Evolutionary conservation across 2,329 filamentous ascomycete species (phyloP).

Genomic region (Aspergillus sojae): DNA sequence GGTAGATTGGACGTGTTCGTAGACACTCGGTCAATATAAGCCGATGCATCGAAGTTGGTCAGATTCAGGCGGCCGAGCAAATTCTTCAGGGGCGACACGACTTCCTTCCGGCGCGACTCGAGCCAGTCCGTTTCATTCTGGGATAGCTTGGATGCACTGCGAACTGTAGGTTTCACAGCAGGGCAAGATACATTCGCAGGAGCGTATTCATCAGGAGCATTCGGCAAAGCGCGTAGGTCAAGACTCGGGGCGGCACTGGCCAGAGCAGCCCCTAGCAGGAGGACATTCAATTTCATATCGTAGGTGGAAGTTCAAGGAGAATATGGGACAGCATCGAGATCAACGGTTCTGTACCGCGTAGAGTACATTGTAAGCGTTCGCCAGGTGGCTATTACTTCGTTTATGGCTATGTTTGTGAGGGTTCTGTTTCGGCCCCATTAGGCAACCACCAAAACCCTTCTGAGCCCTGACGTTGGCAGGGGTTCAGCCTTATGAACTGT

Average conservation of each 20-base stretch:
- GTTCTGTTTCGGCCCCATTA: not conserved
- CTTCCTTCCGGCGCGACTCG: slow-evolving; percentile 68
- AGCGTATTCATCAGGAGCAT: slow-evolving; percentile 70
- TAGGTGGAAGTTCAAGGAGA: not conserved
- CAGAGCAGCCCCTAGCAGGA: not conserved
- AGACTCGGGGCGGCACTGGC: not conserved
- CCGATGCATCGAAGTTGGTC: slow-evolving; percentile 70
- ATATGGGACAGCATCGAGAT: not conserved
- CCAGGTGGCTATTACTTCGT: not conserved
- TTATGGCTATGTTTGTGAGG: not conserved
- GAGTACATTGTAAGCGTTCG: not conserved
- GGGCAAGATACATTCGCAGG: slow-evolving; percentile 73
- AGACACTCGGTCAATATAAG: slow-evolving; percentile 66
- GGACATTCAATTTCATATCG: not conserved
- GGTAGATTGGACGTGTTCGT: slow-evolving; percentile 63
- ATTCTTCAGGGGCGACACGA: slow-evolving; percentile 70
- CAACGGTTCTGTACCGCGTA: not conserved
- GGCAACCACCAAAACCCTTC: not conserved
- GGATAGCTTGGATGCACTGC: slow-evolving; percentile 66
- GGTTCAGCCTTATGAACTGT: not conserved
- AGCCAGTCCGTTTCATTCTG: slow-evolving; percentile 75
- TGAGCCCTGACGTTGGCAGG: not conserved
- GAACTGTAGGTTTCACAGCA: slow-evolving; percentile 65
- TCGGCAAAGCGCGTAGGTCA: slow-evolving; percentile 49
- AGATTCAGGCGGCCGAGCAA: slow-evolving; percentile 75